Base-by-base conservation (phyloP, 2,329 filamentous ascomycete species). In the Nemania sp. region DNA sequence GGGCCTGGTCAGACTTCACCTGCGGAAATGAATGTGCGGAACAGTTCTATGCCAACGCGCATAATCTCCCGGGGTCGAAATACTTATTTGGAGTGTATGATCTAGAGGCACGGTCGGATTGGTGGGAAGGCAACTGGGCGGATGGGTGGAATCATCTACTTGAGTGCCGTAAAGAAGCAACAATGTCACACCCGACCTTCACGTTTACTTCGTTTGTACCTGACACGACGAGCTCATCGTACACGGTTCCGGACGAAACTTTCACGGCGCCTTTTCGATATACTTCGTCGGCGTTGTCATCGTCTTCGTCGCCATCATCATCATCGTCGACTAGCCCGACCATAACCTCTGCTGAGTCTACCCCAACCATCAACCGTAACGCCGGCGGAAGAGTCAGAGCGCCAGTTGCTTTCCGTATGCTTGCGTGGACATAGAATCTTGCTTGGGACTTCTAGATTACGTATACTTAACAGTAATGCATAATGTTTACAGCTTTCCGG, bases 11-110 rank as follows among this genome's bases (percentile, higher is more conserved):
- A 22, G 70, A 69, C 35, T 77, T 77, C 62, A 66, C 71, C 43
- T 79, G 76, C 55, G 62, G 51, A 47, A 73, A 78, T 56, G 63
- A 68, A 49, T 78, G 75, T 64, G 73, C 73, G 2, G 26, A 72
- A 22, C 57, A 75, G 53, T 77, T 77, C 61, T 76, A 72, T 64
- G 57, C 73, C 49, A 73, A 71, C 22, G 77, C 75, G 29, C 76
- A 78, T 56, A 53, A 77, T 53, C 66, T 72, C 26, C 73, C 73
- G 13, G 77, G 71, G 43, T 77, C 75, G 2, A 68, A 64, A 6
- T 76, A 77, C 58, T 62, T 20, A 29, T 79, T 78, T 49, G 29
- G n/a, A 24, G 67, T 71, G 49, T 74, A 76, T 51, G 66, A 70
- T 38, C 70, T 79, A 18, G 51, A 43, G 18, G 67, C 53, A 18